Percentiles rank a stretch among this genome's conserved stretches.
Conservation (phyloP, 352 stramenopile species). For the Blastocystis sp. region DNA sequence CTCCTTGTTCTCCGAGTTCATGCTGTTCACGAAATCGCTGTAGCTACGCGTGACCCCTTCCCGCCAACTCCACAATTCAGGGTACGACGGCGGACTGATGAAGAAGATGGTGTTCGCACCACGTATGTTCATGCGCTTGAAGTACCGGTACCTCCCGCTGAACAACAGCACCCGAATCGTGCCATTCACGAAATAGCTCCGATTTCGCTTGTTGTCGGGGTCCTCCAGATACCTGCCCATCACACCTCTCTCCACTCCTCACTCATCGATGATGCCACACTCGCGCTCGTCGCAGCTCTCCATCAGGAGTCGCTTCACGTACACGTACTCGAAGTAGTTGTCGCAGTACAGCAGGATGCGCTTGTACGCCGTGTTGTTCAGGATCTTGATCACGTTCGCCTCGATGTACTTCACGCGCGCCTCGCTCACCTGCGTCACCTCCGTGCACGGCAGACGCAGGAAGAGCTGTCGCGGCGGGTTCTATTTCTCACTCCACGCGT, state of each 20-base stretch:
- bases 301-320: slow-evolving; percentile 67
- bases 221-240: slow-evolving; percentile 40
- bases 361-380: slow-evolving; percentile 66
- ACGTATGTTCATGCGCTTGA: slow-evolving; percentile 45
- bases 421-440: background rate
- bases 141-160: slow-evolving; percentile 56
- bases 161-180: slow-evolving; percentile 70
- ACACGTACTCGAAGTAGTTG: slow-evolving; percentile 73
- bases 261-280: slow-evolving; percentile 69
- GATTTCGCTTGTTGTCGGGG: slow-evolving; percentile 11
- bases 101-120: slow-evolving; percentile 69
- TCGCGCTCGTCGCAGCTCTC: slow-evolving; percentile 69
- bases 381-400: slow-evolving; percentile 39
- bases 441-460: slow-evolving; percentile 30
- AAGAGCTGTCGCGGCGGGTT: slow-evolving; percentile 59
- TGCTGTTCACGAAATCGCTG: slow-evolving; percentile 56
- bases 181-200: slow-evolving; percentile 68
- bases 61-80: background rate
- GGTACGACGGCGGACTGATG: slow-evolving; percentile 36
- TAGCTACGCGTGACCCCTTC: slow-evolving; percentile 20
- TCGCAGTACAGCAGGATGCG: slow-evolving; percentile 69
- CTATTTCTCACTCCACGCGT: background rate
- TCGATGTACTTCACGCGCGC: slow-evolving; percentile 47
- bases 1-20: slow-evolving; percentile 49
- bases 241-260: background rate